Conservation (phyloP, 495 filamentous ascomycete genomes). For the Alectoria sarmentosa region DNA sequence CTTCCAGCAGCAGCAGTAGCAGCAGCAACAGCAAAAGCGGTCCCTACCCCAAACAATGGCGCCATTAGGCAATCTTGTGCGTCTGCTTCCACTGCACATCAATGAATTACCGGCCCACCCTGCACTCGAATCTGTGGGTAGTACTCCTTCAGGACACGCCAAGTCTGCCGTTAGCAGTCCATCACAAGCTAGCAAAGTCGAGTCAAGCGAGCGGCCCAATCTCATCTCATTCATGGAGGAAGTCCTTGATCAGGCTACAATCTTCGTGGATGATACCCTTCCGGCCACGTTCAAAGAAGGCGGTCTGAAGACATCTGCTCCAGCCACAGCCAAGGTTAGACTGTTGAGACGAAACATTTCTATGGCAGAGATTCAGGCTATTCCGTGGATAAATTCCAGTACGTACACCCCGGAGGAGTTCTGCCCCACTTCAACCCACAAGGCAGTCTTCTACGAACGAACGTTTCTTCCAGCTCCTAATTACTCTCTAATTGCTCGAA, state of each 20-base stretch:
- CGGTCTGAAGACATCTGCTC: constrained; percentile 38
- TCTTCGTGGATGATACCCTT: constrained; percentile 23
- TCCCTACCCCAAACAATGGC: constrained; percentile 14
- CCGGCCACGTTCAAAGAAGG: constrained; percentile 36
- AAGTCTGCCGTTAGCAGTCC: not conserved
- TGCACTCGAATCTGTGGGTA: constrained; percentile 13
- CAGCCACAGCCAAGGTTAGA: constrained; percentile 40
- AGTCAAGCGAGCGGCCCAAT: constrained; percentile 15
- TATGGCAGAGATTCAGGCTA: constrained; percentile 27
- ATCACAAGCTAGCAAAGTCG: constrained; percentile 1
- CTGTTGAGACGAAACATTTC: constrained; percentile 39
- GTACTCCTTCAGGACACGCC: not conserved
- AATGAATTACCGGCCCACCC: constrained; percentile 24
- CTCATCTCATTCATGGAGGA: constrained; percentile 23
- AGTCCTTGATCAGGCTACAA: constrained; percentile 23
- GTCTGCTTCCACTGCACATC: constrained; percentile 21
- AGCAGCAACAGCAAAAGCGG: too few species aligned
- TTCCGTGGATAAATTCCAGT: constrained; percentile 21
- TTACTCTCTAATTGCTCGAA: not conserved
- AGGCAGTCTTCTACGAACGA: not conserved
- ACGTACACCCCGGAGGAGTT: not conserved
- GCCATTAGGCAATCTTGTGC: constrained; percentile 25
- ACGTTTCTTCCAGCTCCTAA: not conserved
- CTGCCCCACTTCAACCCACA: not conserved
- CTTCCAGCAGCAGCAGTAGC: not conserved